These are phyloP conservation scores for Eucalyptus erythrocorys DNA, from an alignment of 345 rosid genomes.

Conservation along the genomic window DNA sequence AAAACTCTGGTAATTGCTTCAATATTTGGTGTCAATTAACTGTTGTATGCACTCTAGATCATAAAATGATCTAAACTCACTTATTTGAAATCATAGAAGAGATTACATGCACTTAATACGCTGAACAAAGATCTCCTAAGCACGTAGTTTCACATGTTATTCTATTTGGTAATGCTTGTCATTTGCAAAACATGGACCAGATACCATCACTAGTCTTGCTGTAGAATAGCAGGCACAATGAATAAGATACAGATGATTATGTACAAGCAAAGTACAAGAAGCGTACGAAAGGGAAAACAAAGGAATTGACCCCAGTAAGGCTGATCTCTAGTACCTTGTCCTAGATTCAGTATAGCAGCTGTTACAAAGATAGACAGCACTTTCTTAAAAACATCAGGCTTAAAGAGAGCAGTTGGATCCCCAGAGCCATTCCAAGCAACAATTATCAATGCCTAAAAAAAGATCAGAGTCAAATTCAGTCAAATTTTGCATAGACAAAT, in stretches of 20 bases:
- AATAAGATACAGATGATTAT: background rate
- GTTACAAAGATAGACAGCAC: slow-evolving; percentile 82
- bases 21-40: no score
- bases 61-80: background rate
- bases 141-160: background rate
- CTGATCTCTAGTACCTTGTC: slow-evolving; percentile 50
- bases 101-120: background rate
- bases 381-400: slow-evolving; percentile 60
- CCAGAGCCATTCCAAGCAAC: slow-evolving; percentile 91
- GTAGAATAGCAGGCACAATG: background rate
- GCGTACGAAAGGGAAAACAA: background rate
- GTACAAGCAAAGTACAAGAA: background rate
- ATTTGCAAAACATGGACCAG: background rate
- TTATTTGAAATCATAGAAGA: no score
- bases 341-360: slow-evolving; percentile 94
- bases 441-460: slow-evolving; percentile 72
- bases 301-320: background rate
- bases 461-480: slow-evolving; percentile 7
- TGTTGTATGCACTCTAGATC: background rate
- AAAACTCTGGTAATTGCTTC: background rate
- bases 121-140: no score
- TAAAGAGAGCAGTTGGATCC: slow-evolving; percentile 42
- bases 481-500: background rate
- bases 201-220: background rate
- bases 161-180: background rate